Base-by-base conservation (phyloP, 441 rosid genomes). In the Breynia disticha region DNA sequence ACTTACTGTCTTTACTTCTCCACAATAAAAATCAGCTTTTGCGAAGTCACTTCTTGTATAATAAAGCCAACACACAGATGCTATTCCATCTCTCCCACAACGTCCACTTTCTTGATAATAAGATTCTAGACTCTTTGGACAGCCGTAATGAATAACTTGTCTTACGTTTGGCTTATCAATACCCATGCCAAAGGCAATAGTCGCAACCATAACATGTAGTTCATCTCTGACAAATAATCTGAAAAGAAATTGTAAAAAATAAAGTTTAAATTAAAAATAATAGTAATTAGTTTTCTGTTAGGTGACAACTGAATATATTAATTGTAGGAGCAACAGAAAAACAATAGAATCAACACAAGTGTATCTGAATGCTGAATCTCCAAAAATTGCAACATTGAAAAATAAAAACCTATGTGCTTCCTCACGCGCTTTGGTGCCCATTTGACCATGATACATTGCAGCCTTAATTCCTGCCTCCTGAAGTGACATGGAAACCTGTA, bases 151-250 rank as follows among this genome's bases (percentile, higher is more conserved):
- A 64, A 77, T 64, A 59, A 77, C 79, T 54, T 74, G 74, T 64
- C 82, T 65, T 56, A 74, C 49, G 58, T 77, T 60, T 38, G 79
- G 82, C 71, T 77, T 77, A 58, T 77, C 82, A 52, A 74, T 74
- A 47, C 82, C 82, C 82, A 77, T 74, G 52, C 82, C 82, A 63
- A 77, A 77, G 63, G 79, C 79, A 62, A 77, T 46, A 54, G 77
- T 74, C 19, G 82, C 82, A 67, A 77, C 79, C 79, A 74, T 74
- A 48, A 77, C 77, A 50, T 52, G 68, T 52, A 72, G 38, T 65
- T 77, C 82, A 65, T 77, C 82, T 61, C 72, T 72, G 50, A 77
- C 54, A 55, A 74, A 77, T 47, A 64, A 65, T 57, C 82, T 77
- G 67, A 35, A 20, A 18, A 19, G 53, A n/a, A 1, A 28, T 24